phyloP scores from a whole-genome alignment of 164 flowering plant species.

The Vitis rotundifolia region DNA sequence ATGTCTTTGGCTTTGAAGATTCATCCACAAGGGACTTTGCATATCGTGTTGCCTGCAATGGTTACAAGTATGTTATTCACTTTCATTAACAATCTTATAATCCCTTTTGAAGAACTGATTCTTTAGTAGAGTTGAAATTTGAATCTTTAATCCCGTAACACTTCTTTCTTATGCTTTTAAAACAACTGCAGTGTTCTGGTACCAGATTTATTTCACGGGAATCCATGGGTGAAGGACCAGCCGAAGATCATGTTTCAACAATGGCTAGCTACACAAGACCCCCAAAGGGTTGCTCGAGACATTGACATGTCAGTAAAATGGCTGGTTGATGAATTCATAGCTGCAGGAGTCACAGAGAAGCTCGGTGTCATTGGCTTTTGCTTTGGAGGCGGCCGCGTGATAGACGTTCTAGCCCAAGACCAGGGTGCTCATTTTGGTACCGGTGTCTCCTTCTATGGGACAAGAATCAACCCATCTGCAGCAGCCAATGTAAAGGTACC shows the following conservation, averaged over 20 bases:
- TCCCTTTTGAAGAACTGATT: neutral
- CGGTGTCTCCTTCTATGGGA: constrained; percentile 80
- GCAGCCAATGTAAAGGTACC: constrained; percentile 63
- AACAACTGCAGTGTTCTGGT: constrained; percentile 71
- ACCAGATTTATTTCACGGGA: constrained; percentile 79
- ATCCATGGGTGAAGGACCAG: constrained; percentile 70
- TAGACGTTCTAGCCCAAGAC: constrained; percentile 69
- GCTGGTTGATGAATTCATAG: constrained; percentile 77
- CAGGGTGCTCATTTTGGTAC: constrained; percentile 44
- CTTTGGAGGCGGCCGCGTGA: constrained; percentile 72
- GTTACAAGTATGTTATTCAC: constrained; percentile 71
- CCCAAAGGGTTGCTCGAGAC: constrained; percentile 45
- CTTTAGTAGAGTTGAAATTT: neutral
- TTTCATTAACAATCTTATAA: neutral
- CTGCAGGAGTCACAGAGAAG: constrained; percentile 69
- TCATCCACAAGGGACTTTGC: constrained; percentile 84
- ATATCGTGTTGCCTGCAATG: constrained; percentile 90
- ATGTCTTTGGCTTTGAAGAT: constrained; percentile 78
- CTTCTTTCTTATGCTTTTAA: neutral
- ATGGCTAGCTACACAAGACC: constrained; percentile 55
- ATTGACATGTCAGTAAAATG: constrained; percentile 61
- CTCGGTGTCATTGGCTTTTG: constrained; percentile 87
- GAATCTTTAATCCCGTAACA: neutral
- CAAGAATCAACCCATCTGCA: constrained; percentile 52
- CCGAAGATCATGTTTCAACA: constrained; percentile 42